A percentile compares a stretch with the other conserved stretches of the same genome.
Evolutionary conservation across 2,329 filamentous ascomycete genomes (phyloP).

Genomic region (Talaromyces piceae): DNA sequence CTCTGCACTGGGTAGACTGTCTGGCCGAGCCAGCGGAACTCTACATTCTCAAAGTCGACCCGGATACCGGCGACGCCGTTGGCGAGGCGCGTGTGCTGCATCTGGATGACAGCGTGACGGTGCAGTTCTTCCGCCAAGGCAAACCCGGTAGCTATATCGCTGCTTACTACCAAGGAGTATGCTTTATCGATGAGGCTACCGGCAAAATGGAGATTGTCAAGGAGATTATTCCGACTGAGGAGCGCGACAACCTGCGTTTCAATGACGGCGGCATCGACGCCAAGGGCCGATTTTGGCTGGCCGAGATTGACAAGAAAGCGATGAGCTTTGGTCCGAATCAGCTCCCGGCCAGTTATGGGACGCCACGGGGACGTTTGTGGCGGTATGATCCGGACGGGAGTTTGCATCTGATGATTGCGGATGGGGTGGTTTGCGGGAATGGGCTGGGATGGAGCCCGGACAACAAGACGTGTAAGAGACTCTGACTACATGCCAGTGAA

Average conservation of each 20-base stretch:
- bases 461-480: conserved; percentile 25
- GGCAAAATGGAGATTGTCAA: conserved; percentile 29
- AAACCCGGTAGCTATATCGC: conserved; percentile 32
- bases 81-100: conserved; percentile 21
- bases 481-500: neutral
- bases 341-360: conserved; percentile 22
- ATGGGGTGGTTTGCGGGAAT: conserved; percentile 30
- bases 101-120: conserved; percentile 30
- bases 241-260: conserved; percentile 24
- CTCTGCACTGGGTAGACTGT: conserved; percentile 27
- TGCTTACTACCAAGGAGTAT: conserved; percentile 33
- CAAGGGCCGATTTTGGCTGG: conserved; percentile 28
- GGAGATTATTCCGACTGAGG: conserved; percentile 28
- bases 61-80: conserved; percentile 21
- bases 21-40: conserved; percentile 23
- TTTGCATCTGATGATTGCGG: conserved; percentile 26
- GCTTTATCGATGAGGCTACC: conserved; percentile 30
- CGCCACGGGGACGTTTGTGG: conserved; percentile 19
- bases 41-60: conserved; percentile 28
- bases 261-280: conserved; percentile 32
- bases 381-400: conserved; percentile 19
- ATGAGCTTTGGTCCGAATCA: conserved; percentile 25
- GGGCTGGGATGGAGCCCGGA: conserved; percentile 32
- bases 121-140: conserved; percentile 26
- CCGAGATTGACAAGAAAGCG: conserved; percentile 30